Conservation (phyloP, 148 eudicot species). For the Rhododendron molle region DNA sequence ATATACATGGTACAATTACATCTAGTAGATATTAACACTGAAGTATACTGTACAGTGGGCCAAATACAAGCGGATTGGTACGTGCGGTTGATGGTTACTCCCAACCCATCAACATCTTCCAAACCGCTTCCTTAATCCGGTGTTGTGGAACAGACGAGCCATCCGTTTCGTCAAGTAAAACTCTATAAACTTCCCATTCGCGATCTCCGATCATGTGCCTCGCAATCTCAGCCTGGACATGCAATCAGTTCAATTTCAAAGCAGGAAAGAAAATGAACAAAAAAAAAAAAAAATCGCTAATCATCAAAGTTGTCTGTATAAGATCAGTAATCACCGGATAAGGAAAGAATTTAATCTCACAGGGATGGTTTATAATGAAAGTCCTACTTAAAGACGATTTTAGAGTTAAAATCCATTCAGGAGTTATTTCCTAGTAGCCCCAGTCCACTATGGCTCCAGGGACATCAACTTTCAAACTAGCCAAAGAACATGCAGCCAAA, state of each 20-base stretch:
- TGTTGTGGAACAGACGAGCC: conserved; percentile 23
- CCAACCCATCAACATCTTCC: conserved; percentile 61
- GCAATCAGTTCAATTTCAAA: conserved; percentile 1
- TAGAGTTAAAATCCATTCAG: background rate
- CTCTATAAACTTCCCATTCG: conserved; percentile 53
- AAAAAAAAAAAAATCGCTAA: background rate
- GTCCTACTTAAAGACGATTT: background rate
- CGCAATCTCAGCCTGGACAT: conserved; percentile 44
- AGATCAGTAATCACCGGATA: background rate
- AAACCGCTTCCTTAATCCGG: conserved; percentile 37
- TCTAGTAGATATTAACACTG: background rate
- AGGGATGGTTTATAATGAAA: background rate
- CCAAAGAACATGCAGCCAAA: background rate
- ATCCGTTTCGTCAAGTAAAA: conserved; percentile 46
- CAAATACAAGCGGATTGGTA: background rate
- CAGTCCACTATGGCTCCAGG: background rate
- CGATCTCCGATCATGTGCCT: conserved; percentile 48
- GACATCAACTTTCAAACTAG: background rate
- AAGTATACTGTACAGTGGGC: background rate
- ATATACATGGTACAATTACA: background rate
- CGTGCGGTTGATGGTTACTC: conserved; percentile 17
- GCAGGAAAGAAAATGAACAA: background rate
- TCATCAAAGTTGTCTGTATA: background rate
- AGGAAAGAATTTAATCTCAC: background rate
- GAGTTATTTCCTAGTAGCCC: background rate